A percentile compares a stretch with the other conserved stretches of the same genome.
Conservation (phyloP, 140 eudicot species). For the Bidens hawaiensis region DNA sequence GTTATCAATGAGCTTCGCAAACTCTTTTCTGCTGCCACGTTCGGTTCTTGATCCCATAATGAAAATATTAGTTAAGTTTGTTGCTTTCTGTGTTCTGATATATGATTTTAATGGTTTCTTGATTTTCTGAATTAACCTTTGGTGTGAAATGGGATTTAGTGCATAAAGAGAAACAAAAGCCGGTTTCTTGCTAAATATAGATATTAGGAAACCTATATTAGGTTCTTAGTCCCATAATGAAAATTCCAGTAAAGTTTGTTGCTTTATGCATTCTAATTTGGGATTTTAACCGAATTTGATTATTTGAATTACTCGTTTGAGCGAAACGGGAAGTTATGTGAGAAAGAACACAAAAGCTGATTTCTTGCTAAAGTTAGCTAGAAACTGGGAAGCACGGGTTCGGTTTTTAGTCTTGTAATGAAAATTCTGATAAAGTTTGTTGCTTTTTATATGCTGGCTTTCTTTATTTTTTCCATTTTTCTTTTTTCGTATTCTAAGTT, state of each 20-base stretch:
- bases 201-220: not conserved
- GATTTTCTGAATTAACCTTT: conserved; percentile 6
- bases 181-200: not conserved
- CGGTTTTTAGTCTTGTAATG: not conserved
- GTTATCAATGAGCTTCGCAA: conserved; percentile 23
- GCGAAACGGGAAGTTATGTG: not conserved
- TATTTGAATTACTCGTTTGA: conserved; percentile 3
- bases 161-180: not conserved
- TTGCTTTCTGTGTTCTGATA: conserved; percentile 6
- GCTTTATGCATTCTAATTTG: conserved; percentile 5
- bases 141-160: not conserved
- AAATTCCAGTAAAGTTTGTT: conserved; percentile 7
- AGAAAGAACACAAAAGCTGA: not conserved
- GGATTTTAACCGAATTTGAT: not conserved
- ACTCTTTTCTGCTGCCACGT: conserved; percentile 23
- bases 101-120: not conserved
- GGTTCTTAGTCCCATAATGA: not conserved
- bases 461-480: conserved; percentile 2
- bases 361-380: not conserved
- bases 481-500: no score
- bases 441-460: conserved; percentile 11
- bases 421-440: not conserved
- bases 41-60: conserved; percentile 18
- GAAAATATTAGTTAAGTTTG: conserved; percentile 17
- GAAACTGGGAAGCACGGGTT: not conserved